These are phyloP conservation scores for Talaromyces piceae DNA, from an alignment of 2,329 filamentous ascomycete species.

Conservation along the genomic window DNA sequence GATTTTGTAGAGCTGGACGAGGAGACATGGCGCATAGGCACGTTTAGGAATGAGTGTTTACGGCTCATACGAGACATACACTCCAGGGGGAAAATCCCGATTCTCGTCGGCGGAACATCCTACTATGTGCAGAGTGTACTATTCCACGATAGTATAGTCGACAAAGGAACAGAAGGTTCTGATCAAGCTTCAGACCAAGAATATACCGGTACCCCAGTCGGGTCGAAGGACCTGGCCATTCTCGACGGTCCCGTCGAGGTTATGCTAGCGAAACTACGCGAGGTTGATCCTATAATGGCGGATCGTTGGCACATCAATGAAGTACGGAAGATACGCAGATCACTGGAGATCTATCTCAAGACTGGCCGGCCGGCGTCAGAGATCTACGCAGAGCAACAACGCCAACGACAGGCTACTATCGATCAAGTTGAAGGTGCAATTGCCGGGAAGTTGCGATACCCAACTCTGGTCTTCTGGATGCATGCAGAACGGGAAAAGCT, in stretches of 20 bases:
- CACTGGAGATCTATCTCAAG: constrained; percentile 79
- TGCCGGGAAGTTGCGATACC: constrained; percentile 40
- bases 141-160: constrained; percentile 64
- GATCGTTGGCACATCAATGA: constrained; percentile 92
- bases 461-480: constrained; percentile 76
- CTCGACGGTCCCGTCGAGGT: constrained; percentile 63
- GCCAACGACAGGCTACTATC: constrained; percentile 17
- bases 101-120: constrained; percentile 88
- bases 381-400: constrained; percentile 71
- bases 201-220: constrained; percentile 13
- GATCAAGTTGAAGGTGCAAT: constrained; percentile 15
- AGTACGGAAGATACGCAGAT: constrained; percentile 77
- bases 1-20: constrained; percentile 68
- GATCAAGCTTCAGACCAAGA: neutral
- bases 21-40: constrained; percentile 73
- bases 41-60: constrained; percentile 65
- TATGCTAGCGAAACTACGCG: constrained; percentile 63
- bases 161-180: constrained; percentile 19
- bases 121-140: constrained; percentile 90
- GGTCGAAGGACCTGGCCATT: constrained; percentile 55
- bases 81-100: constrained; percentile 68
- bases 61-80: constrained; percentile 70
- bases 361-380: constrained; percentile 78
- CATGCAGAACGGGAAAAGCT: constrained; percentile 65
- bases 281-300: constrained; percentile 86